Base-by-base conservation (phyloP, 176 grass and related monocot species). In the Thalia dealbata region DNA sequence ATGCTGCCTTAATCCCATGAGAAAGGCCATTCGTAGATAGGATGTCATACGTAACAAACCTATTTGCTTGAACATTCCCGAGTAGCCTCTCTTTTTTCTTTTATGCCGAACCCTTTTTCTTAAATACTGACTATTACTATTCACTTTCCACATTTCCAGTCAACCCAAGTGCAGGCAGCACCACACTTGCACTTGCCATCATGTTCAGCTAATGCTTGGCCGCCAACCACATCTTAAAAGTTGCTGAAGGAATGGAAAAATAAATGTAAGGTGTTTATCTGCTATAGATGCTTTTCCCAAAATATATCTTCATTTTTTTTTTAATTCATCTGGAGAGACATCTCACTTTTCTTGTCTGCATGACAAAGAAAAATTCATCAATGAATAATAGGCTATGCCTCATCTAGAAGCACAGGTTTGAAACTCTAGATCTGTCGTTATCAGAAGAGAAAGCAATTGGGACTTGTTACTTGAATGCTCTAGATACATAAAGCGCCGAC, bases 91-190 rank as follows among this genome's bases (percentile, higher is more conserved):
- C 0, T 58, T 58, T 58, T n/a, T 58, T 58, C 6, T 7, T 9
- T 18, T n/a, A 58, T 55, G 3, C 15, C 32, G 19, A 58, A 58
- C 7, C 18, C 22, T 58, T n/a, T 22, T 58, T n/a, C 22, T 7
- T 15, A 6, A n/a, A 19, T 22, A 58, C 3, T 58, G 6, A 58
- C 16, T 0, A 58, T 5, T 58, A 9, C 54, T 58, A 7, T 19
- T 68, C 65, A 52, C 4, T 29, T 54, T 25, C 70, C 70, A 52
- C 70, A 72, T 11, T 72, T 51, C 48, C 70, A 72, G 50, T 72
- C 70, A 18, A 11, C 48, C 22, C 70, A 72, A 43, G 70, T 25
- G 48, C 70, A 52, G 70, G 48, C 46, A 6, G 45, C 3, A 10
- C 70, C 70, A 19, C 70, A 72, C 70, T 72, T 52, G 70, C 70